Evolutionary conservation across 805 yeast genomes (phyloP), one percentile per base, ranked within the genome.

Genomic region (Saturnispora dispora): DNA sequence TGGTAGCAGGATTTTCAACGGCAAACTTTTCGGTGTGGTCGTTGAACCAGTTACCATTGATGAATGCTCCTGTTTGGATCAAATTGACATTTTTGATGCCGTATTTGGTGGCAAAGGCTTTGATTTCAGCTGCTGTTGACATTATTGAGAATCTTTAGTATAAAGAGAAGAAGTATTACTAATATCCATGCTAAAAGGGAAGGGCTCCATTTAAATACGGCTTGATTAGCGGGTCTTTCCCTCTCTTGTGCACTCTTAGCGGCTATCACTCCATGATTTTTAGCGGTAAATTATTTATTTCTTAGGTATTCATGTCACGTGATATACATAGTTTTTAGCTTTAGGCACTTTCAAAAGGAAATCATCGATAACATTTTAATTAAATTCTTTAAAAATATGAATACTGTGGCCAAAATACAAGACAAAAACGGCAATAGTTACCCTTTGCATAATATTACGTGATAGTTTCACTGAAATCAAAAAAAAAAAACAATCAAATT

Each of bases 41-140:
- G 6, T 67, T 62, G 30, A 58, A 50, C 52, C 84, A 88, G 67
- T 87, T 87, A 68, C 87, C 87, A 73, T 88, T 85, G 67, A 90
- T 88, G 75, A 86, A 90, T 60, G 90, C 71, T 56, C 96, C 96
- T 11, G 85, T 82, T 60, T 73, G 71, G 52, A 84, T 56, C 36
- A 85, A 70, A n/a, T 72, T 71, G 23, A 69, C 67, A 61, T 81
- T 79, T 48, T 72, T 71, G 52, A 67, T 66, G 20, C 64, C 65
- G 50, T 59, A 65, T 51, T 64, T 65, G 20, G 52, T 53, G 9
- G 68, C 70, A 51, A 66, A 59, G 36, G 57, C 52, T 27, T 56
- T 37, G 28, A 65, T 57, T 45, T 62, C 64, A 32, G 53, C 53
- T 18, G 52, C 45, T 5, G 63, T 45, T 10, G 69, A 66, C 68